phyloP scores from a whole-genome alignment of 495 filamentous ascomycete genomes.

The Tetracladium marchalianum region DNA sequence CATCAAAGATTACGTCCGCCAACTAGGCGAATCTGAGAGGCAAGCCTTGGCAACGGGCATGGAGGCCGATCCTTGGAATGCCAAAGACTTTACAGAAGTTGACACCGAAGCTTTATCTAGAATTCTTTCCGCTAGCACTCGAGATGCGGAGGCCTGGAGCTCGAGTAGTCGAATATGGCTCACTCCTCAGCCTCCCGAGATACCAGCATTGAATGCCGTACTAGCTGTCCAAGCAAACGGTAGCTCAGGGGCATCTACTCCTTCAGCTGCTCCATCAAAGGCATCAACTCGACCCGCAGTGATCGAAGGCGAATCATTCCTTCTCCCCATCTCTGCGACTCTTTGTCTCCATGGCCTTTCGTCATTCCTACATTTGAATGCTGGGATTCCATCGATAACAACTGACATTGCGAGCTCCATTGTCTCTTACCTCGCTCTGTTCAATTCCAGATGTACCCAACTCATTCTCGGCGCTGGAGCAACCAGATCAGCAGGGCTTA shows the following conservation, averaged over 20 bases:
- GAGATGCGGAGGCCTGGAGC: conserved; percentile 66
- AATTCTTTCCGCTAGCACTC: conserved; percentile 71
- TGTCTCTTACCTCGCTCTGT: conserved; percentile 63
- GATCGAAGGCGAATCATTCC: conserved; percentile 76
- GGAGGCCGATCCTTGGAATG: conserved; percentile 85
- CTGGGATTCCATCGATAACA: conserved; percentile 79
- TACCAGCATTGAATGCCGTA: not conserved
- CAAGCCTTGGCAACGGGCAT: conserved; percentile 73
- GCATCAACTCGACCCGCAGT: conserved; percentile 62
- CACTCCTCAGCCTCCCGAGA: conserved; percentile 4
- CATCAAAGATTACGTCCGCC: conserved; percentile 78
- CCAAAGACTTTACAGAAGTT: conserved; percentile 68
- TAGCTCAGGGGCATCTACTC: conserved; percentile 17
- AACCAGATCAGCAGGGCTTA: conserved; percentile 80
- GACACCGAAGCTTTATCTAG: conserved; percentile 52
- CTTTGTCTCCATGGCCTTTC: conserved; percentile 72
- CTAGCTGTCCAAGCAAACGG: conserved; percentile 15
- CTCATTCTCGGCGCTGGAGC: conserved; percentile 93
- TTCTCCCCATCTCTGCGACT: conserved; percentile 74
- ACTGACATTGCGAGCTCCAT: conserved; percentile 64
- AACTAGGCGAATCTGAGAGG: conserved; percentile 64
- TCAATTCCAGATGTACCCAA: conserved; percentile 90
- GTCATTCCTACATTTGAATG: conserved; percentile 70
- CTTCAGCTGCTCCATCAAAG: conserved; percentile 33
- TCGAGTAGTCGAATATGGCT: conserved; percentile 64